Base-by-base conservation (phyloP, 441 rosid genomes). In the Geranium incanum region DNA sequence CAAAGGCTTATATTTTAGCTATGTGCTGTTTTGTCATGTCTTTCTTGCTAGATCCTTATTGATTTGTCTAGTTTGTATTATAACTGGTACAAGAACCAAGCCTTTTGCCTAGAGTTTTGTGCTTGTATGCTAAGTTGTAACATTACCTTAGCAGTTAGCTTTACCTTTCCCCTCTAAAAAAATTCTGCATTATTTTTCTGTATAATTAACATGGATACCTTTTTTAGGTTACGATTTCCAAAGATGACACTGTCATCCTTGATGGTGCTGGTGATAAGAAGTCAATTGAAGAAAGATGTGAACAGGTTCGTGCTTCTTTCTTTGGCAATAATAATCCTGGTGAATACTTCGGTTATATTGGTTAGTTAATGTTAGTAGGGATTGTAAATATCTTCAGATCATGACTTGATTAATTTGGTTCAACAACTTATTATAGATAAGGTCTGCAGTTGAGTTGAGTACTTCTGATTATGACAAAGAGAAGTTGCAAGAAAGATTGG, bases 251-350 rank as follows among this genome's bases (percentile, higher is more conserved):
- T 16, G 78, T 91, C 66, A 79, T 89, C 81, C 88, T 94, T 23
- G 92, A 90, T 67, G 98, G 98, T 28, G 90, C 91, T 72, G 98
- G 95, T 37, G 88, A 91, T 75, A 94, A 87, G 87, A 85, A 87
- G 81, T 79, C 84, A 71, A 88, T 91, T 38, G 97, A 94, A 82
- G 96, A 89, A 79, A 86, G 92, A 88, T 94, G 98, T 77, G 92
- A 91, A 80, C 84, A 91, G 98, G 98, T 94, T 79, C 66, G 64
- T 13, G 36, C n/a, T n/a, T 11, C 59, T 50, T n/a, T 5, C 43
- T 6, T 38, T 4, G 43, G 5, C 43, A 38, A 38, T 6, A 38
- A 3, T 38, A 6, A 3, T 38, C 43, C 5, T 38, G 43, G 43
- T 2, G 43, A 6, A 38, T 38, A 38, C 3, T 38, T 4, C 7